Evolutionary conservation across 768 basidiomycete species (phyloP).

Genomic region (Amanita pseudoporphyria): DNA sequence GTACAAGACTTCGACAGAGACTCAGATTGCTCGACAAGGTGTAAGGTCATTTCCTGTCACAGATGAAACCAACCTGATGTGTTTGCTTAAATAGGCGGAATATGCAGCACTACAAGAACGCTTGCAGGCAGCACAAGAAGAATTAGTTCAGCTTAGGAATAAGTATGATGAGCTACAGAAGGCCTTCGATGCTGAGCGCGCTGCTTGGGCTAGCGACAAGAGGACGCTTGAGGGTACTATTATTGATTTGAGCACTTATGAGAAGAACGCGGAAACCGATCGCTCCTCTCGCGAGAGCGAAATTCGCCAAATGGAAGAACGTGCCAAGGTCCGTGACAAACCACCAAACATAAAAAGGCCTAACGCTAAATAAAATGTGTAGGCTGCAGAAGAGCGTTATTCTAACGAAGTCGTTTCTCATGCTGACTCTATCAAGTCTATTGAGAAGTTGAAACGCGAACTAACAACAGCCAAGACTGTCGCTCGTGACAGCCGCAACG

Average conservation of each 20-base stretch:
- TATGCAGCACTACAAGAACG: conserved; percentile 53
- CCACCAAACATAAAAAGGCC: not conserved
- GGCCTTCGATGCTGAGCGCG: conserved; percentile 58
- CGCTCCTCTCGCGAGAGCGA: conserved; percentile 55
- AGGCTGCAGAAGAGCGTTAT: conserved; percentile 77
- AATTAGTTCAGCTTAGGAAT: conserved; percentile 36
- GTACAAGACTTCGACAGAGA: conserved; percentile 64
- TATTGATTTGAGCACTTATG: conserved; percentile 68
- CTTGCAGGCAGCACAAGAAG: conserved; percentile 42
- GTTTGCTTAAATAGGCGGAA: conserved; percentile 45
- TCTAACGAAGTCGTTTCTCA: conserved; percentile 76
- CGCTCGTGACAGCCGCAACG: conserved; percentile 48
- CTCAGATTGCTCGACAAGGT: conserved; percentile 57
- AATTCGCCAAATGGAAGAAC: conserved; percentile 56
- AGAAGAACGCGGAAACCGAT: conserved; percentile 55
- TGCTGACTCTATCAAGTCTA: conserved; percentile 72
- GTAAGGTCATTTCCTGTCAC: conserved; percentile 26
- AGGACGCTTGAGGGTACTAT: conserved; percentile 77
- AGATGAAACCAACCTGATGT: not conserved
- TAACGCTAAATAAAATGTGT: not conserved
- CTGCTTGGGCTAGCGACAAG: conserved; percentile 70
- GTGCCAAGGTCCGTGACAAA: conserved; percentile 42
- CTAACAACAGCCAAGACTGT: conserved; percentile 40
- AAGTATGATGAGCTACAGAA: conserved; percentile 53
- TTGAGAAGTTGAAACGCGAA: conserved; percentile 56